Base-by-base conservation (phyloP, 495 filamentous ascomycete species). In the Podospora bellae-mahoneyi region DNA sequence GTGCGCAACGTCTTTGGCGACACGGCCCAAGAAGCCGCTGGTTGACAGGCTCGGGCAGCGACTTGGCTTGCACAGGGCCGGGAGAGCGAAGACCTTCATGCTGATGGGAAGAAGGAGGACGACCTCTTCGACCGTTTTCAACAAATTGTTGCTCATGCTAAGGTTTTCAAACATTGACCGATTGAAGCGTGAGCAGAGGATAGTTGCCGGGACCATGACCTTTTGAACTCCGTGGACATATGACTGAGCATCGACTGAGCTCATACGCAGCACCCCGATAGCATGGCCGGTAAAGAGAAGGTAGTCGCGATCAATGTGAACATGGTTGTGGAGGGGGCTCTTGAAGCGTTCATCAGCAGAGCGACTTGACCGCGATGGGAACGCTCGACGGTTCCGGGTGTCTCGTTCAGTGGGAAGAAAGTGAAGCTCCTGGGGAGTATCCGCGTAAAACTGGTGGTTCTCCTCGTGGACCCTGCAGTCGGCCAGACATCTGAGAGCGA, bases 271-370 rank as follows among this genome's bases (percentile, higher is more conserved):
- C 39, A 48, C 9, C 39, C 13, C 13, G 9, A 10, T 13, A 13
- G 39, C 39, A 48, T 48, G 7, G 39, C 39, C 39, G 7, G 39
- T 48, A 48, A 63, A 63, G 4, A 63, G 32, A 23, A 63, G 19
- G 23, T 63, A 63, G 32, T 63, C 61, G 16, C 9, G 32, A 32
- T 63, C 61, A 32, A 19, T 32, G 19, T 63, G 61, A 19, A 63
- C 34, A 15, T 63, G 61, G 32, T 63, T 63, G 32, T 63, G 32
- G 10, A 63, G n/a, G 4, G 28, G 27, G 32, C 34, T 63, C 18
- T 20, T 19, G 18, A 9, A 7, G 18, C 61, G 30, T 3, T 39
- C n/a, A 18, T 23, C 58, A 19, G 26, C n/a, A 15, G 58, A 15
- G 58, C 58, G 18, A 20, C 18, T 20, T 27, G n/a, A 30, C 54